These are phyloP conservation scores for Alternaria consortialis DNA, from an alignment of 2,329 filamentous ascomycete species.

Conservation along the genomic window DNA sequence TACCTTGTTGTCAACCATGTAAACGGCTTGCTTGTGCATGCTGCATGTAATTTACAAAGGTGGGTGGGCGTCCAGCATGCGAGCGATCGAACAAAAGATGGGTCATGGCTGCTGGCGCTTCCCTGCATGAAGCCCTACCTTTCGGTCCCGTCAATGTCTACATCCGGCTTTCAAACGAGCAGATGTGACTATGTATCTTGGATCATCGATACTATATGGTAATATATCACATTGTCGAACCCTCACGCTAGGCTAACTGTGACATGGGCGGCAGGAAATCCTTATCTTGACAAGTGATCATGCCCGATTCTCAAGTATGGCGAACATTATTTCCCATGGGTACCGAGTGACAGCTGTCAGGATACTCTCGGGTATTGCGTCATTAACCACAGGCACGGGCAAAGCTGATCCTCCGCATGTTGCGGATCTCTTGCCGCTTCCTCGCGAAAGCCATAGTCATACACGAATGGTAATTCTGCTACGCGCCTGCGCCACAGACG, in stretches of 20 bases:
- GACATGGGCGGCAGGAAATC: not conserved
- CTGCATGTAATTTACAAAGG: constrained; percentile 34
- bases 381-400: constrained; percentile 35
- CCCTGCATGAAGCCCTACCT: constrained; percentile 31
- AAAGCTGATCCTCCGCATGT: constrained; percentile 39
- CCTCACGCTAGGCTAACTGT: not conserved
- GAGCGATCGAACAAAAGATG: constrained; percentile 37
- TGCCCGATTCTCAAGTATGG: constrained; percentile 5
- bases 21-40: constrained; percentile 40
- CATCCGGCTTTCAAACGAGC: constrained; percentile 17
- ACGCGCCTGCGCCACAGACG: constrained; percentile 28
- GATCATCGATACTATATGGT: not conserved
- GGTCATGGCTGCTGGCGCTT: constrained; percentile 24
- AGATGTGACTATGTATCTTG: constrained; percentile 1
- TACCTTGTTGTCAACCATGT: constrained; percentile 22
- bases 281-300: not conserved
- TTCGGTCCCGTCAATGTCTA: constrained; percentile 11
- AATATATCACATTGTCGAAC: constrained; percentile 1
- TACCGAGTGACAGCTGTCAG: constrained; percentile 11
- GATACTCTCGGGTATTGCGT: constrained; percentile 35
- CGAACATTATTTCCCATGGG: constrained; percentile 18
- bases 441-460: constrained; percentile 41
- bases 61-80: constrained; percentile 40
- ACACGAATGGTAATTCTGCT: constrained; percentile 28
- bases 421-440: constrained; percentile 45